Percentiles rank a stretch among this genome's conserved stretches.
Conservation (phyloP, 495 filamentous ascomycete species). For the Talaromyces trachyspermus region DNA sequence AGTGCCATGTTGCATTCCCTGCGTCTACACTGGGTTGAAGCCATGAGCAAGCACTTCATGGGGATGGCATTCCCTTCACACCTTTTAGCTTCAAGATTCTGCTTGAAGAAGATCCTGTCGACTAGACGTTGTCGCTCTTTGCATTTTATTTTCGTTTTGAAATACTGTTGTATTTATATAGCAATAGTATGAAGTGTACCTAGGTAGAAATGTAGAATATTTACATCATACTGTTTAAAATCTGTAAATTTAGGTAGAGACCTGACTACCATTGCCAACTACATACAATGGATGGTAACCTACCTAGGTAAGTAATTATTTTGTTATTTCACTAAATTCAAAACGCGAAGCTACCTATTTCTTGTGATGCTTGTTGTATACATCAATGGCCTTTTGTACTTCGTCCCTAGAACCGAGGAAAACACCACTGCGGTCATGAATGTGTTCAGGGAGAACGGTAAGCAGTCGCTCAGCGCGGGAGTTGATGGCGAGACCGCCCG, state of each 20-base stretch:
- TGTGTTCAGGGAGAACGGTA: slow-evolving; percentile 81
- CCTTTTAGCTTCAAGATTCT: slow-evolving; percentile 87
- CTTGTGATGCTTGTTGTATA: slow-evolving; percentile 28
- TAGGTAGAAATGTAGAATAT: neutral
- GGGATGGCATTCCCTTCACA: slow-evolving; percentile 82
- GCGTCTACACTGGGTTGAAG: slow-evolving; percentile 96
- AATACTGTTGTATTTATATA: neutral
- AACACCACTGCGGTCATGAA: slow-evolving; percentile 93
- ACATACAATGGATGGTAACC: too few species aligned
- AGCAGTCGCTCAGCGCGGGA: slow-evolving; percentile 85
- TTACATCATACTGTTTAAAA: too few species aligned
- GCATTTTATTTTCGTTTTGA: slow-evolving; percentile 9
- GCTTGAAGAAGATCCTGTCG: slow-evolving; percentile 73
- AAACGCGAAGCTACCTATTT: slow-evolving; percentile 19
- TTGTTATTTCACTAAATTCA: neutral
- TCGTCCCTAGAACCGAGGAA: slow-evolving; percentile 93
- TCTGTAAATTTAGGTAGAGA: too few species aligned
- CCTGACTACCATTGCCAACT: neutral
- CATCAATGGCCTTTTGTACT: slow-evolving; percentile 86
- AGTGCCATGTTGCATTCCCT: slow-evolving; percentile 90
- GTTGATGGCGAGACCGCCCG: slow-evolving; percentile 86
- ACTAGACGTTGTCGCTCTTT: slow-evolving; percentile 23
- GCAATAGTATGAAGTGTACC: too few species aligned
- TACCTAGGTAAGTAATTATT: neutral
- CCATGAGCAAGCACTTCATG: slow-evolving; percentile 99